Percentiles rank a stretch among this genome's conserved stretches.
Evolutionary conservation across 2,329 filamentous ascomycete genomes (phyloP).

Genomic region (Lasiodiplodia citricola): DNA sequence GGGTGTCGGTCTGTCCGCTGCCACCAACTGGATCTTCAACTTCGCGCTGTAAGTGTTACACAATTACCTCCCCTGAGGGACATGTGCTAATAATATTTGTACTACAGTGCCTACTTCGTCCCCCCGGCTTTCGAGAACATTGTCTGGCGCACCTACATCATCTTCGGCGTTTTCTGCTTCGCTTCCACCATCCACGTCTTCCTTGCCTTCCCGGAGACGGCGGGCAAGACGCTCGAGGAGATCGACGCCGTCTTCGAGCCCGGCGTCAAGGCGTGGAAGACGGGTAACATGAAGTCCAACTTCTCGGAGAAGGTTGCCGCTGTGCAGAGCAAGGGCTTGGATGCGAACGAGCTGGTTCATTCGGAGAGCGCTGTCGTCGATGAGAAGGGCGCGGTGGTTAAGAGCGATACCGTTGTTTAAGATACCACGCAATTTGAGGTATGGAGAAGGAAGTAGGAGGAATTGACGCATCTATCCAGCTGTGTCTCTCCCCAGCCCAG

Average conservation of each 20-base stretch:
- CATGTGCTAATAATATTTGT: not conserved
- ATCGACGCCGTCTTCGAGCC: constrained; percentile 49
- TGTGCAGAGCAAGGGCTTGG: constrained; percentile 19
- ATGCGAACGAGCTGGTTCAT: not conserved
- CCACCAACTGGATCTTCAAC: constrained; percentile 48
- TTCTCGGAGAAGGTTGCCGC: constrained; percentile 24
- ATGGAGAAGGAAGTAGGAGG: not conserved
- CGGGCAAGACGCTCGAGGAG: constrained; percentile 48
- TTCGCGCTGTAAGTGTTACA: constrained; percentile 36
- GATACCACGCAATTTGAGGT: not conserved
- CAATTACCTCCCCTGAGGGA: not conserved
- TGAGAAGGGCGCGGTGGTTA: constrained; percentile 11
- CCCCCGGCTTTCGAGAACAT: constrained; percentile 48
- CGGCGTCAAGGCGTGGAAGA: constrained; percentile 44
- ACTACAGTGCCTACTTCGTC: constrained; percentile 41
- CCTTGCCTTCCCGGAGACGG: constrained; percentile 47
- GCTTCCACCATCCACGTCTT: constrained; percentile 47
- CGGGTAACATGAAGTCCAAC: constrained; percentile 3
- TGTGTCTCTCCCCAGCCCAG: not conserved
- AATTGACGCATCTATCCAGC: not conserved
- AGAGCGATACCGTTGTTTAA: constrained; percentile 2
- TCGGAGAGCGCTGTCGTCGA: not conserved
- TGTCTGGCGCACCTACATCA: constrained; percentile 51
- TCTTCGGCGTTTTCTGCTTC: constrained; percentile 47
- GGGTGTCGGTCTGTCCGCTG: constrained; percentile 46